Evolutionary conservation across 1,284 basidiomycete genomes (phyloP).

Genomic region (Cryptococcus sp.): DNA sequence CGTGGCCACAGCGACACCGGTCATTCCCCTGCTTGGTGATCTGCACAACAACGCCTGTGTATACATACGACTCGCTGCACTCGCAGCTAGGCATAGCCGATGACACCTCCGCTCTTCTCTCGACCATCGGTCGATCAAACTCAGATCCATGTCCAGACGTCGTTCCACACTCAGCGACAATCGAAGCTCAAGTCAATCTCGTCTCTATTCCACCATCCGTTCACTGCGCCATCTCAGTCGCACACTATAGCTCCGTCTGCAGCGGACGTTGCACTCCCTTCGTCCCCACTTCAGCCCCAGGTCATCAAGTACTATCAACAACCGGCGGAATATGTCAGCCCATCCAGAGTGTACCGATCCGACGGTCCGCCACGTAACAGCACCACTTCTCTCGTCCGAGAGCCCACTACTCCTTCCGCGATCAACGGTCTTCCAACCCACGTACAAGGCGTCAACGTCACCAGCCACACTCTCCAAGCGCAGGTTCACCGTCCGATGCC

Average conservation of each 20-base stretch:
- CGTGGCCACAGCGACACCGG: too few species aligned
- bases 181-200: slow-evolving; percentile 19
- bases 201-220: slow-evolving; percentile 13
- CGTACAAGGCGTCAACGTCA: background rate
- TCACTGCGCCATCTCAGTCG: slow-evolving; percentile 1
- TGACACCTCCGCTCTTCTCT: slow-evolving; percentile 17
- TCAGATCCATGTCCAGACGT: background rate
- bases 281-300: background rate
- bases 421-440: background rate
- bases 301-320: slow-evolving; percentile 11
- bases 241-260: background rate
- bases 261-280: too few species aligned
- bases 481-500: slow-evolving; percentile 17
- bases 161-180: background rate
- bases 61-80: too few species aligned
- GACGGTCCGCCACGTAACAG: background rate
- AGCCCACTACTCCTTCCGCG: background rate
- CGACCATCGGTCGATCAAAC: slow-evolving; percentile 1
- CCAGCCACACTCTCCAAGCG: slow-evolving; percentile 11
- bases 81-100: background rate
- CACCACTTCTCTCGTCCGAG: slow-evolving; percentile 2
- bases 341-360: background rate
- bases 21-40: too few species aligned
- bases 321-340: background rate
- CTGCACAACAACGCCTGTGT: too few species aligned